Evolutionary conservation across 2,329 filamentous ascomycete species (phyloP).

Genomic region (Cladophialophora psammophila): DNA sequence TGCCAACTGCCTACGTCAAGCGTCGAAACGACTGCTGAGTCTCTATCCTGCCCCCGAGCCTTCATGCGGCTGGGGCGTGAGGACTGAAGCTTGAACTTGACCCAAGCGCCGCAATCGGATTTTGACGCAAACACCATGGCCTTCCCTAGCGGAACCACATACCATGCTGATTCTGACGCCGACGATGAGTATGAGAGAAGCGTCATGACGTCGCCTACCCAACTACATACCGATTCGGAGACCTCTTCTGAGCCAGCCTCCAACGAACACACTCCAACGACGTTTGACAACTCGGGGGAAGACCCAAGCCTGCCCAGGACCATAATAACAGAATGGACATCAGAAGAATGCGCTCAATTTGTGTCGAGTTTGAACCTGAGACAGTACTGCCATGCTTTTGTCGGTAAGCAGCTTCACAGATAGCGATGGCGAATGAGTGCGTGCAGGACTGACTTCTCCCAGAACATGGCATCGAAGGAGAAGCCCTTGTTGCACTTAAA

Average conservation of each 20-base stretch:
- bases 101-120: slow-evolving; percentile 27
- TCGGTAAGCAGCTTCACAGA: slow-evolving; percentile 63
- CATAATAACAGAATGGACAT: slow-evolving; percentile 69
- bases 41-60: slow-evolving; percentile 4
- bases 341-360: slow-evolving; percentile 90
- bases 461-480: slow-evolving; percentile 95
- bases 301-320: slow-evolving; percentile 62
- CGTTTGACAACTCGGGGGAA: slow-evolving; percentile 61
- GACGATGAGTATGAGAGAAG: slow-evolving; percentile 72
- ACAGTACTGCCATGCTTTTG: slow-evolving; percentile 82
- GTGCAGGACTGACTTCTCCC: slow-evolving; percentile 33
- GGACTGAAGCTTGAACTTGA: slow-evolving; percentile 1
- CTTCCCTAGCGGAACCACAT: slow-evolving; percentile 52
- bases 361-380: slow-evolving; percentile 78
- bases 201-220: slow-evolving; percentile 62
- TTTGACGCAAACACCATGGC: slow-evolving; percentile 46
- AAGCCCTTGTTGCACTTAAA: slow-evolving; percentile 84
- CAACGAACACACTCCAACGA: slow-evolving; percentile 69
- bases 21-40: slow-evolving; percentile 4
- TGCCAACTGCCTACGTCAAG: neutral
- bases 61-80: slow-evolving; percentile 21
- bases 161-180: slow-evolving; percentile 69
- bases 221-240: slow-evolving; percentile 63
- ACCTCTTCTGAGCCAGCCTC: slow-evolving; percentile 66
- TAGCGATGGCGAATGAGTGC: slow-evolving; percentile 48